A percentile compares a stretch with the other conserved stretches of the same genome.
Conservation (phyloP, 257 asterid genomes). For the Solanum arcanum region DNA sequence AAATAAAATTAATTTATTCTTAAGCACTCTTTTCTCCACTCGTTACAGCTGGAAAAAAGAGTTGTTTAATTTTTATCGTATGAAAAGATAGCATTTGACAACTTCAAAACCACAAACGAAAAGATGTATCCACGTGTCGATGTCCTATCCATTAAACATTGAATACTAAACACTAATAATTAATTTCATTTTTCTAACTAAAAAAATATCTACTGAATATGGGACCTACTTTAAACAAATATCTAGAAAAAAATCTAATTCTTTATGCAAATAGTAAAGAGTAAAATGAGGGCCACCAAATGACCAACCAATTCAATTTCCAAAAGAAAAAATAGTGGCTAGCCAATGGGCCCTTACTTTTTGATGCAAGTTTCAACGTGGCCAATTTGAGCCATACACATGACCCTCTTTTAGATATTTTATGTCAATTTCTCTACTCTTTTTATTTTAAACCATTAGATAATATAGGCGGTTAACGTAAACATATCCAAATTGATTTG, state of each 20-base stretch:
- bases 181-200: neutral
- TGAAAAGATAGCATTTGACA: conserved; percentile 23
- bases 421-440: conserved; percentile 4
- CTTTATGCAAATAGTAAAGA: neutral
- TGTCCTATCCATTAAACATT: conserved; percentile 34
- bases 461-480: conserved; percentile 24
- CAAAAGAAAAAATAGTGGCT: neutral
- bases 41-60: neutral
- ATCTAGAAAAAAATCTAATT: neutral
- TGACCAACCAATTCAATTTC: neutral
- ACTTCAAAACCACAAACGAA: conserved; percentile 39
- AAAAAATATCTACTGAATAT: conserved; percentile 47
- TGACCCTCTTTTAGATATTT: conserved; percentile 30
- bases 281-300: neutral
- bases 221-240: conserved; percentile 23
- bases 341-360: conserved; percentile 20
- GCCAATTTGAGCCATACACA: conserved; percentile 51
- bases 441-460: conserved; percentile 30
- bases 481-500: neutral
- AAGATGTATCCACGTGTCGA: conserved; percentile 54
- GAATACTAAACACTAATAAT: neutral
- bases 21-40: neutral
- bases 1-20: neutral
- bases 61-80: neutral
- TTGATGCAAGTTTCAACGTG: conserved; percentile 24